Conservation (phyloP, 2,329 filamentous ascomycete genomes). For the Apiospora hydei region DNA sequence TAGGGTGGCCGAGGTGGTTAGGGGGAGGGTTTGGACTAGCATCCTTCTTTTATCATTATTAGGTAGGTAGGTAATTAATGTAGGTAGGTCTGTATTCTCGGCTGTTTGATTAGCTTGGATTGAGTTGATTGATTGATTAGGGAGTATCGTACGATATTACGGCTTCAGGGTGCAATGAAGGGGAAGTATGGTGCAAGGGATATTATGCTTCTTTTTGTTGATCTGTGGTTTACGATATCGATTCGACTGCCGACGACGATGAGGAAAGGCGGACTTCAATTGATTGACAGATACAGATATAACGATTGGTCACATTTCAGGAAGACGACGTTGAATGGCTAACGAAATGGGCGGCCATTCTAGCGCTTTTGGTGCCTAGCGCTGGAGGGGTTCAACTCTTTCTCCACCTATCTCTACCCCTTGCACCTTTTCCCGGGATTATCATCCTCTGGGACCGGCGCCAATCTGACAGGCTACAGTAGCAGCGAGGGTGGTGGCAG, state of each 20-base stretch:
- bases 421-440: not conserved
- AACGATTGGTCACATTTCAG: not conserved
- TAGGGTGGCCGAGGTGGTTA: conserved; percentile 46
- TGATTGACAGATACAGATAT: not conserved
- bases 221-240: not conserved
- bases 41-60: conserved; percentile 28
- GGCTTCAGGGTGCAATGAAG: not conserved
- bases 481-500: not conserved
- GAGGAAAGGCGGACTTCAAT: not conserved
- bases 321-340: conserved; percentile 11
- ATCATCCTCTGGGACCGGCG: not conserved
- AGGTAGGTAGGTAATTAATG: not conserved
- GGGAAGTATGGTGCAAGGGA: not conserved
- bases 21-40: conserved; percentile 37
- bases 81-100: not conserved
- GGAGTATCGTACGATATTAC: not conserved
- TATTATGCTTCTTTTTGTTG: not conserved
- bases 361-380: conserved; percentile 8
- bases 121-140: not conserved
- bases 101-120: not conserved
- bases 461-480: not conserved
- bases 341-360: not conserved
- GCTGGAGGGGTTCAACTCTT: not conserved
- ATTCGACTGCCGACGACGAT: not conserved
- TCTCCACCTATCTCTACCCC: conserved; percentile 1